These are phyloP conservation scores for Geotrichum candidum DNA, from an alignment of 1,139 yeast species.

Conservation along the genomic window DNA sequence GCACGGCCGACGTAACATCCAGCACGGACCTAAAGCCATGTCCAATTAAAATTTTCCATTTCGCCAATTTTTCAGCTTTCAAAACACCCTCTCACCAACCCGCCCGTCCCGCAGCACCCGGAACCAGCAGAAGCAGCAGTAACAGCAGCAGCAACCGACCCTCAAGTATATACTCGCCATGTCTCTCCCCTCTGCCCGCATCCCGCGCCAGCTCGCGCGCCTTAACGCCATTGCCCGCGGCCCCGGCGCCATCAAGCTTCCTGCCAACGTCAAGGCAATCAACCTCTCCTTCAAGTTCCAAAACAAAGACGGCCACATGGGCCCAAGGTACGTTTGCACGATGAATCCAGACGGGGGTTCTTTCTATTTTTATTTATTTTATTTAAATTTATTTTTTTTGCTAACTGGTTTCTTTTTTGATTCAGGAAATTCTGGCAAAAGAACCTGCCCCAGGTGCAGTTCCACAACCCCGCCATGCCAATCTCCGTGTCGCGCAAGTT, in stretches of 20 bases:
- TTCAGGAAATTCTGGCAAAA: constrained; percentile 60
- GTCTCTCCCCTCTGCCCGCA: constrained; percentile 23
- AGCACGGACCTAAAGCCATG: background rate
- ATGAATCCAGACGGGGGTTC: background rate
- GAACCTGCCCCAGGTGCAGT: constrained; percentile 69
- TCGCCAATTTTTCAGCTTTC: background rate
- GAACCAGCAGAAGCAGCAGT: background rate
- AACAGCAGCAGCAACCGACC: background rate
- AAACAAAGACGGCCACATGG: constrained; percentile 38
- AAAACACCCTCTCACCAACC: background rate
- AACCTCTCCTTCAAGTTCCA: constrained; percentile 43
- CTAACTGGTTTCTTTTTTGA: constrained; percentile 19
- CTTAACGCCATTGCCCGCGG: constrained; percentile 43
- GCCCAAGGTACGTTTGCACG: constrained; percentile 9
- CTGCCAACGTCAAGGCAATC: constrained; percentile 35
- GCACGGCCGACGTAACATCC: background rate
- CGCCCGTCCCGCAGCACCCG: background rate
- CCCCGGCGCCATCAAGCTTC: constrained; percentile 42
- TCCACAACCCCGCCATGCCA: constrained; percentile 67
- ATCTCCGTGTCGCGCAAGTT: constrained; percentile 43
- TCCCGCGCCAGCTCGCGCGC: constrained; percentile 40
- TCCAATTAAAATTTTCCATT: background rate
- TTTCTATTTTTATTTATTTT: background rate
- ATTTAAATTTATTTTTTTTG: constrained; percentile 3
- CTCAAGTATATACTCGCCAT: background rate